These are phyloP conservation scores for Daphne laureola DNA, from an alignment of 441 rosid genomes.

Conservation along the genomic window DNA sequence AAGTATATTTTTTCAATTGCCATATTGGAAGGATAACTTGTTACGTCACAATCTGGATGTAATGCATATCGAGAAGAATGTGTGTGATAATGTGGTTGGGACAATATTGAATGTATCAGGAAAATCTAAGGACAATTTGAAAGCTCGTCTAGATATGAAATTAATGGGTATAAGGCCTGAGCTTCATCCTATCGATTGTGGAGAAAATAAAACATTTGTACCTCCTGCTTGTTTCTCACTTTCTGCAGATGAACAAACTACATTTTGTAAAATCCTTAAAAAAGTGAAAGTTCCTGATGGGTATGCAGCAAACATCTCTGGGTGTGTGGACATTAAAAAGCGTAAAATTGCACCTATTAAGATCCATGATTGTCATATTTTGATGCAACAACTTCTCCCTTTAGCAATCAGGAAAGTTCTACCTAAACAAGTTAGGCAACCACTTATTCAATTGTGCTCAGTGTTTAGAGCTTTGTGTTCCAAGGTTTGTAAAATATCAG, in stretches of 20 bases:
- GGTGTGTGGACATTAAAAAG: background rate
- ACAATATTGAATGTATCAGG: slow-evolving; percentile 3
- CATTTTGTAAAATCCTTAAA: slow-evolving; percentile 2
- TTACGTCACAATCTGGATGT: slow-evolving; percentile 5
- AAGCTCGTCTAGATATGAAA: background rate
- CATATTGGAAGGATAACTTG: slow-evolving; percentile 2
- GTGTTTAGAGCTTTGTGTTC: background rate
- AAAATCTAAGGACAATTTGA: slow-evolving; percentile 10
- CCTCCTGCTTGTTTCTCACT: background rate
- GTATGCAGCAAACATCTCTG: background rate
- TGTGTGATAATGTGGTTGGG: slow-evolving; percentile 5
- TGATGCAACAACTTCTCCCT: slow-evolving; percentile 1
- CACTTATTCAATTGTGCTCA: no score
- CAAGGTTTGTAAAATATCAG: background rate
- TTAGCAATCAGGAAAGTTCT: background rate
- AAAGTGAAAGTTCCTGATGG: slow-evolving; percentile 1
- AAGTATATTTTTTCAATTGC: slow-evolving; percentile 7
- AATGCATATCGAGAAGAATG: background rate
- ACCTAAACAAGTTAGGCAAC: background rate
- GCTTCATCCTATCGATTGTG: background rate
- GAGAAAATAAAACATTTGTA: background rate
- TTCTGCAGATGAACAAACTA: background rate
- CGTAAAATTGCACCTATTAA: background rate
- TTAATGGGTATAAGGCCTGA: background rate
- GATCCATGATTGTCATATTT: slow-evolving; percentile 13